These are phyloP conservation scores for Nicotiana tomentosiformis DNA, from an alignment of 257 asterid species.

Conservation along the genomic window DNA sequence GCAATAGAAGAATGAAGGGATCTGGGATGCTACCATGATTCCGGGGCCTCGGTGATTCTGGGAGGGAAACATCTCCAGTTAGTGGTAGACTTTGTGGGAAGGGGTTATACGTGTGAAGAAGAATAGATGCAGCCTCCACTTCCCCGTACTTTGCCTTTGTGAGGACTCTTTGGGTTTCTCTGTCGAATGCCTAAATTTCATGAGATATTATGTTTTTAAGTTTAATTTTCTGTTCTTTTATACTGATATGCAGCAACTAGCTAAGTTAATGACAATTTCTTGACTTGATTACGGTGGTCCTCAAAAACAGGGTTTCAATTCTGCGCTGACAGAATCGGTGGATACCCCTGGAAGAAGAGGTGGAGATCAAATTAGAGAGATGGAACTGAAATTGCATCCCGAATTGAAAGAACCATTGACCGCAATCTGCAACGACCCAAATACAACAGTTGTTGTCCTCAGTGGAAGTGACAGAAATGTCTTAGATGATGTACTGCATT, in stretches of 20 bases:
- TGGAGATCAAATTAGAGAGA: conserved; percentile 86
- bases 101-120: background rate
- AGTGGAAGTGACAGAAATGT: conserved; percentile 83
- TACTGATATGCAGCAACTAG: conserved; percentile 2
- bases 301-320: conserved; percentile 74
- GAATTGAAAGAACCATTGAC: conserved; percentile 61
- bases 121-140: background rate
- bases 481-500: conserved; percentile 63
- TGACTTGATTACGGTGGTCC: conserved; percentile 10
- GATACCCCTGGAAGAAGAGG: conserved; percentile 85
- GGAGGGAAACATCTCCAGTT: background rate
- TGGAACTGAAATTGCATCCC: conserved; percentile 92
- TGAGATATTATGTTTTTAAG: background rate
- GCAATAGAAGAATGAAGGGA: background rate
- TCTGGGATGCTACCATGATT: background rate
- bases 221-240: conserved; percentile 1
- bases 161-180: background rate
- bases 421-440: conserved; percentile 69
- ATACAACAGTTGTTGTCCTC: conserved; percentile 80
- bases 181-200: background rate
- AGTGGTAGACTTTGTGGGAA: background rate
- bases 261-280: conserved; percentile 8
- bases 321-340: conserved; percentile 70
- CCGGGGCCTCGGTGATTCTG: background rate
- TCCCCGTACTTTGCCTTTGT: background rate